Evolutionary conservation across 129 eudicot genomes (phyloP).

Genomic region (Cynara cardunculus): DNA sequence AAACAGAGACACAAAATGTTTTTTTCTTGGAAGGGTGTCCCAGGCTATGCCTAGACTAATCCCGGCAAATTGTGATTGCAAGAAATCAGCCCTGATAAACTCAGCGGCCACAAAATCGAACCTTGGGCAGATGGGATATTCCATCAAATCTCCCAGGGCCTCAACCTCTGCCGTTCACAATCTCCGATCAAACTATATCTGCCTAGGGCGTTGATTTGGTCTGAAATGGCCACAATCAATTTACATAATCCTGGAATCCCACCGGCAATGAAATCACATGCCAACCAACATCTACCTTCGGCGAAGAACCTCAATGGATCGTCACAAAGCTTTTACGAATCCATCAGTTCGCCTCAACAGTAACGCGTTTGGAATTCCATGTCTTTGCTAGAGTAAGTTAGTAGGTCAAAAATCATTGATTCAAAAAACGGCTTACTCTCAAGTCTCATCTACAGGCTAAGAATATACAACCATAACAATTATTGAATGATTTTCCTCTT

Average conservation of each 20-base stretch:
- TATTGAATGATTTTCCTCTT: neutral
- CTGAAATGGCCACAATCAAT: too few species aligned
- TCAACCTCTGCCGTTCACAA: too few species aligned
- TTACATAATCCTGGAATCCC: too few species aligned
- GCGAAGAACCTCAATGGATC: constrained; percentile 18
- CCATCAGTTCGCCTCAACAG: neutral
- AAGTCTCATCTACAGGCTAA: neutral
- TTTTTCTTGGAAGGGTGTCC: too few species aligned
- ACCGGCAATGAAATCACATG: constrained; percentile 21
- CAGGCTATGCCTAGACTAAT: too few species aligned
- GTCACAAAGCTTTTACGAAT: constrained; percentile 13
- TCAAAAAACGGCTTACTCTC: neutral
- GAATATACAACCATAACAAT: neutral
- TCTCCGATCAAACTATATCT: too few species aligned
- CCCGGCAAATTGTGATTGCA: too few species aligned
- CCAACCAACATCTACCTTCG: constrained; percentile 36
- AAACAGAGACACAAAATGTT: neutral
- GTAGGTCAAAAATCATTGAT: neutral
- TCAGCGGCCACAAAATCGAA: too few species aligned
- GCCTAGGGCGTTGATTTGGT: too few species aligned
- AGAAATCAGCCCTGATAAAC: too few species aligned
- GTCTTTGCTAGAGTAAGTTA: neutral
- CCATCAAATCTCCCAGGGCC: too few species aligned
- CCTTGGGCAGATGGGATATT: too few species aligned
- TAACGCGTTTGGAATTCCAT: neutral